Evolutionary conservation across 2,329 filamentous ascomycete genomes (phyloP), one percentile per base, ranked within the genome.

Genomic region (Sporothrix schenckii): DNA sequence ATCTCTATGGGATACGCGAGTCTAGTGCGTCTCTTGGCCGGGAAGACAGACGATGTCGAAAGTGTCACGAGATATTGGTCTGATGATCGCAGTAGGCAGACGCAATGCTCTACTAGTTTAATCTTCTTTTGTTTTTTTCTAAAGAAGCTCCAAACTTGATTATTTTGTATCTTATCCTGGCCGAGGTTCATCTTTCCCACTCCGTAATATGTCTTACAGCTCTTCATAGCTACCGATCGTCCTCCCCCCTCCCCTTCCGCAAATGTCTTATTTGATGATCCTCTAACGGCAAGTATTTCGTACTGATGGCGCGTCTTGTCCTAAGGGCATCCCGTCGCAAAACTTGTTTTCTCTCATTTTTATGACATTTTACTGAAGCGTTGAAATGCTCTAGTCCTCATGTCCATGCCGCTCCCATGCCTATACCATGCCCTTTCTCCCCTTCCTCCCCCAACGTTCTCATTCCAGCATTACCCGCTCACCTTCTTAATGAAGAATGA

Each of bases 351-450:
- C 60, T 14, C 60, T 65, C 60, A 65, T 50, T 30, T 41, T 49
- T 19, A 13, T 65, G n/a, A 10, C n/a, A 24, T 24, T 14, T 10
- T 41, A 13, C 41, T 44, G 39, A 61, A 47, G 24, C 6, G 14
- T 11, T 16, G 6, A 16, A 54, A 54, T 54, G 52, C 39, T 7
- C n/a, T 24, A 9, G 19, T 30, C 56, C 34, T 34, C 58, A 61
- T 61, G 58, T 47, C 58, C 58, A 61, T 61, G 58, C 58, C 39
- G 44, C 39, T 60, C 54, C 54, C 54, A 58, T n/a, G 27, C 30
- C 16, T 49, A 49, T 19, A 3, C 52, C 52, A 54, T 54, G 21
- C 49, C 39, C 39, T 65, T 34, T 34, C 41, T 19, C 44, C 61
- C 21, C 27, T 30, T 30, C 61, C 30, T n/a, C 11, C 61, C 16